Evolutionary conservation across 2,329 filamentous ascomycete species (phyloP).

Genomic region (Rasamsonia emersonii): DNA sequence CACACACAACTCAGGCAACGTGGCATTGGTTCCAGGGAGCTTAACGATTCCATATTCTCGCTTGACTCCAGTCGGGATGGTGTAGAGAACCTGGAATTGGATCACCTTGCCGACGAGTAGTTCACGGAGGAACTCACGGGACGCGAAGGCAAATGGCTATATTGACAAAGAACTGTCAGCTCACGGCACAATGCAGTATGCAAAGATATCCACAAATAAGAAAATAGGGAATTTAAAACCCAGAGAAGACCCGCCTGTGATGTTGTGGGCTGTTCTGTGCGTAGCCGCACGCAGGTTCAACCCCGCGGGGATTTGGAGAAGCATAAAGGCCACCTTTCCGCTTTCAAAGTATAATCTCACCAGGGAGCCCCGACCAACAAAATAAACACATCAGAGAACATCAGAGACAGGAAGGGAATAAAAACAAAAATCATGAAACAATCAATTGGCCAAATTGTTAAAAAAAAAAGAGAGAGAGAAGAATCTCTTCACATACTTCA

Average conservation of each 20-base stretch:
- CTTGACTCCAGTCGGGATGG: slow-evolving; percentile 66
- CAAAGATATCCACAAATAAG: too few species aligned
- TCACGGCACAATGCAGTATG: too few species aligned
- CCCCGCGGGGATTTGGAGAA: slow-evolving; percentile 3
- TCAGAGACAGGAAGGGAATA: slow-evolving; percentile 4
- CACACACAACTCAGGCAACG: slow-evolving; percentile 73
- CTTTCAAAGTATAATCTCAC: not conserved
- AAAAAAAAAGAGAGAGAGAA: not conserved
- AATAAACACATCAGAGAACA: too few species aligned
- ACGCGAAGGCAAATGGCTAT: slow-evolving; percentile 78
- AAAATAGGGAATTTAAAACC: too few species aligned
- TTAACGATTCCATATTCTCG: slow-evolving; percentile 81
- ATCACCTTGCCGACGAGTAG: slow-evolving; percentile 78
- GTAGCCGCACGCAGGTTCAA: too few species aligned
- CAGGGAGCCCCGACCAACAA: not conserved
- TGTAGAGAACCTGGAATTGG: slow-evolving; percentile 78
- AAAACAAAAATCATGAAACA: slow-evolving; percentile 2
- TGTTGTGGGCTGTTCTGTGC: too few species aligned
- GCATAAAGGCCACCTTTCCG: slow-evolving; percentile 14
- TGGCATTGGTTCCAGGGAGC: slow-evolving; percentile 59
- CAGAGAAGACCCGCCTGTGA: too few species aligned
- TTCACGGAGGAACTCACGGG: slow-evolving; percentile 82
- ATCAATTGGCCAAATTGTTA: not conserved
- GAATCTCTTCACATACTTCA: slow-evolving; percentile 46
- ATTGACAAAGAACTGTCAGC: not conserved